phyloP scores from a whole-genome alignment of 768 basidiomycete species.

The Phylloporus arenicola region DNA sequence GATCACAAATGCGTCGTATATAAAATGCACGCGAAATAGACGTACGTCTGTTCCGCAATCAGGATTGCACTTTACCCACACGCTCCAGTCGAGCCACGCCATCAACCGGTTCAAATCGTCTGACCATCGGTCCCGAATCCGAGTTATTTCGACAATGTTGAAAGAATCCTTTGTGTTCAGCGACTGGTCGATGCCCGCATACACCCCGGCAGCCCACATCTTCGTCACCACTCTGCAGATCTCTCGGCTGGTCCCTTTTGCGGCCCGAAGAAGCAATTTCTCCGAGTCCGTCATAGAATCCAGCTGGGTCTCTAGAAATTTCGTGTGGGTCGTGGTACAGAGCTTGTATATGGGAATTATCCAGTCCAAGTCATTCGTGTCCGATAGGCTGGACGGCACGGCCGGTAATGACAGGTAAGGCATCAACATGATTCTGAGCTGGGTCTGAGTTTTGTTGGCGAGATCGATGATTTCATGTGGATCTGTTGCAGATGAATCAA shows the following conservation, averaged over 20 bases:
- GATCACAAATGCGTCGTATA: neutral
- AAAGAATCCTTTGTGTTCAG: no score
- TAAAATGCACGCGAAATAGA: neutral
- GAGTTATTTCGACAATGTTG: no score
- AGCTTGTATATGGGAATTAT: neutral
- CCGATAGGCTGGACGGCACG: neutral
- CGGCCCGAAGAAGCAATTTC: no score
- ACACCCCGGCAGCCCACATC: no score
- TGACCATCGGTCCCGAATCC: slow-evolving; percentile 9
- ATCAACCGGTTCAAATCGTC: slow-evolving; percentile 10
- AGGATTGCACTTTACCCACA: slow-evolving; percentile 20
- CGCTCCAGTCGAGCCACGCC: slow-evolving; percentile 21
- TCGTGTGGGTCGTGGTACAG: neutral
- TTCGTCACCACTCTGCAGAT: no score
- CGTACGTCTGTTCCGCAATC: slow-evolving; percentile 11
- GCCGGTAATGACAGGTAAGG: neutral
- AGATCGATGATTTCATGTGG: neutral
- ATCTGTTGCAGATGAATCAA: neutral
- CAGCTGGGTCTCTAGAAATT: neutral
- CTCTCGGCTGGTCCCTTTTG: no score
- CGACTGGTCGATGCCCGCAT: no score
- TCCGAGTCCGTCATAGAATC: neutral
- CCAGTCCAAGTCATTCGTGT: neutral
- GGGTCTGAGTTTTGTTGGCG: neutral
- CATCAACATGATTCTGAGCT: neutral